Conservation (phyloP, 1,284 basidiomycete genomes). For the Sanghuangporus sanghuang region DNA sequence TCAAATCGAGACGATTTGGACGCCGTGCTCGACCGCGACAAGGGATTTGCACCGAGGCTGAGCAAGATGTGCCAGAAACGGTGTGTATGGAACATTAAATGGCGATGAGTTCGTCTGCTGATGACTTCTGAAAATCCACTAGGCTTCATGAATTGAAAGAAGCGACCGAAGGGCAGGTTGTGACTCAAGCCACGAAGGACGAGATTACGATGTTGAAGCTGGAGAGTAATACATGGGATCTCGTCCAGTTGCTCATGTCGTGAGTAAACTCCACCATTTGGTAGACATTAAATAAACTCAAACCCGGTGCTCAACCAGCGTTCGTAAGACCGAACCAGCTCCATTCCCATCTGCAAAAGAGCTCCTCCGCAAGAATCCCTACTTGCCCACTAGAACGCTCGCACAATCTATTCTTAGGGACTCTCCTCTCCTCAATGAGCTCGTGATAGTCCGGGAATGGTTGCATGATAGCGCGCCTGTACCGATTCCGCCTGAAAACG, state of each 20-base stretch:
- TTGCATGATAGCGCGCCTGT: conserved; percentile 65
- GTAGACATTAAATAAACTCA: too few species aligned
- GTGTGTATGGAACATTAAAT: conserved; percentile 36
- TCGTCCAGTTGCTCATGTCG: conserved; percentile 73
- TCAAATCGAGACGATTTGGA: conserved; percentile 54
- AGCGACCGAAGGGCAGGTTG: not conserved
- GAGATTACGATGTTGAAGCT: conserved; percentile 61
- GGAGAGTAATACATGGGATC: conserved; percentile 78
- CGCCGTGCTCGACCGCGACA: conserved; percentile 55
- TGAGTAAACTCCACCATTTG: conserved; percentile 28
- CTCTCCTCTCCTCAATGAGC: conserved; percentile 58
- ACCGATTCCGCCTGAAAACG: conserved; percentile 58
- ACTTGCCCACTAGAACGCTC: conserved; percentile 69
- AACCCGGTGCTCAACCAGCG: conserved; percentile 31
- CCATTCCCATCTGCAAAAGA: conserved; percentile 42
- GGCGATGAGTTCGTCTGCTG: not conserved
- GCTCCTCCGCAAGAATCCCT: conserved; percentile 64
- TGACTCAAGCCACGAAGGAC: conserved; percentile 29
- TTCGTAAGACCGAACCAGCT: conserved; percentile 54
- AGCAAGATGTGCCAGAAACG: conserved; percentile 58
- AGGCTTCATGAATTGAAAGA: not conserved
- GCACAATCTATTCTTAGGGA: conserved; percentile 63
- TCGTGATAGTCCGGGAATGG: conserved; percentile 80
- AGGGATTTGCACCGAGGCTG: conserved; percentile 65
- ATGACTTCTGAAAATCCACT: not conserved